Conservation (phyloP, 2,329 filamentous ascomycete species). For the Pestalotiopsis fici region DNA sequence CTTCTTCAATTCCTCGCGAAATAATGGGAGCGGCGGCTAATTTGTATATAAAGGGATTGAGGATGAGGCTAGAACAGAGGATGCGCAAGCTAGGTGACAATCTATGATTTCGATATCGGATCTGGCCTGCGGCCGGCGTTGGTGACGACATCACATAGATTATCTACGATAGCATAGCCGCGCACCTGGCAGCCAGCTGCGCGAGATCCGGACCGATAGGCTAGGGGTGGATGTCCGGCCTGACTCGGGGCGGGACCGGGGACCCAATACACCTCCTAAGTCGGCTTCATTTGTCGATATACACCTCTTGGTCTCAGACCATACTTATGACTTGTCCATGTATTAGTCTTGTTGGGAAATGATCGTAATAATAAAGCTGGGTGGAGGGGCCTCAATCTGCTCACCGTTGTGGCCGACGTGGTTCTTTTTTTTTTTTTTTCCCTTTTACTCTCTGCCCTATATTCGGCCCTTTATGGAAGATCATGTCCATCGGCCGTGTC, state of each 20-base stretch:
- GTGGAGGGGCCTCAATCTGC: background rate
- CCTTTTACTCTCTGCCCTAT: background rate
- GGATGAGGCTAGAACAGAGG: background rate
- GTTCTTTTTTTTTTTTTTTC: background rate
- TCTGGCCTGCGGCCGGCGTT: background rate
- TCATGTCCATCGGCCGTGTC: background rate
- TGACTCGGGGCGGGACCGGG: background rate
- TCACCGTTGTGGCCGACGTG: background rate
- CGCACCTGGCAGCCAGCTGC: background rate
- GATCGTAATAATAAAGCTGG: background rate
- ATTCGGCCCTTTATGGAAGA: background rate
- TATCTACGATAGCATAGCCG: background rate
- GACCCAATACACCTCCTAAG: background rate
- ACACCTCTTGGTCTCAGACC: background rate
- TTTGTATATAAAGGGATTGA: background rate
- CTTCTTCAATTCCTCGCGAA: background rate
- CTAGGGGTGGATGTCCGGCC: background rate
- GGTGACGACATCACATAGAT: background rate
- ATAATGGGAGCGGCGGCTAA: background rate
- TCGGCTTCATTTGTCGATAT: background rate
- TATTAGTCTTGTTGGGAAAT: background rate
- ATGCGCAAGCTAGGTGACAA: background rate
- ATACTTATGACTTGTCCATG: background rate
- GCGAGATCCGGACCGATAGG: background rate
- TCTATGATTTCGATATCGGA: slow-evolving; percentile 4